Percentiles rank a stretch among this genome's conserved stretches.
Conservation (phyloP, 371 early-diverging fungal genomes). For the Basidiobolus meristosporus region DNA sequence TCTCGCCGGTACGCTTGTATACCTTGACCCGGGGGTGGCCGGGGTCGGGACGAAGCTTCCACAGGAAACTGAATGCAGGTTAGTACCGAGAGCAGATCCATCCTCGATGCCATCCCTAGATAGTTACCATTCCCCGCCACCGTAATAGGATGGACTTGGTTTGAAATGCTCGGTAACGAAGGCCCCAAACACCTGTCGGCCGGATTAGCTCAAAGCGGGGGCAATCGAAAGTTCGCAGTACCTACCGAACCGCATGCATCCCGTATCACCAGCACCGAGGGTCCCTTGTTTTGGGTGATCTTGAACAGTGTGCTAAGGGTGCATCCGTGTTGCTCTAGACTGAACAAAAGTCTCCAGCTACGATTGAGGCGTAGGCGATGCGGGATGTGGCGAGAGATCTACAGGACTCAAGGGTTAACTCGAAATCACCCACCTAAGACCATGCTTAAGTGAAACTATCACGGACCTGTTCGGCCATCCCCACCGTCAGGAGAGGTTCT, state of each 20-base stretch:
- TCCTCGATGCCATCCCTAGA: too few relatives aligned
- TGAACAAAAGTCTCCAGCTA: slow-evolving; percentile 63
- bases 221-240: too few relatives aligned
- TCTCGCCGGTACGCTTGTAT: slow-evolving; percentile 69
- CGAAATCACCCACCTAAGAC: too few relatives aligned
- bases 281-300: slow-evolving; percentile 30
- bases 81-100: too few relatives aligned
- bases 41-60: not conserved
- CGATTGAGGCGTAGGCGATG: slow-evolving; percentile 7
- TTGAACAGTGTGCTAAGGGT: slow-evolving; percentile 61
- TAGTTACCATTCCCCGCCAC: slow-evolving; percentile 75
- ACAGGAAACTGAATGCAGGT: slow-evolving; percentile 1
- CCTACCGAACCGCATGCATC: slow-evolving; percentile 11
- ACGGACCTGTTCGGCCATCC: too few relatives aligned
- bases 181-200: slow-evolving; percentile 59
- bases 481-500: too few relatives aligned
- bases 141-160: slow-evolving; percentile 56
- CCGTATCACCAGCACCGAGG: slow-evolving; percentile 47
- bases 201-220: too few relatives aligned
- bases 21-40: slow-evolving; percentile 18
- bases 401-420: too few relatives aligned
- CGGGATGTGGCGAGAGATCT: too few relatives aligned
- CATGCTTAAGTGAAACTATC: too few relatives aligned
- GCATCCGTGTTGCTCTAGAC: slow-evolving; percentile 80
- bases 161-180: slow-evolving; percentile 57